A percentile compares a stretch with the other conserved stretches of the same genome.
phyloP scores from a whole-genome alignment of 2,329 filamentous ascomycete species.

The Colletotrichum zoysiae region DNA sequence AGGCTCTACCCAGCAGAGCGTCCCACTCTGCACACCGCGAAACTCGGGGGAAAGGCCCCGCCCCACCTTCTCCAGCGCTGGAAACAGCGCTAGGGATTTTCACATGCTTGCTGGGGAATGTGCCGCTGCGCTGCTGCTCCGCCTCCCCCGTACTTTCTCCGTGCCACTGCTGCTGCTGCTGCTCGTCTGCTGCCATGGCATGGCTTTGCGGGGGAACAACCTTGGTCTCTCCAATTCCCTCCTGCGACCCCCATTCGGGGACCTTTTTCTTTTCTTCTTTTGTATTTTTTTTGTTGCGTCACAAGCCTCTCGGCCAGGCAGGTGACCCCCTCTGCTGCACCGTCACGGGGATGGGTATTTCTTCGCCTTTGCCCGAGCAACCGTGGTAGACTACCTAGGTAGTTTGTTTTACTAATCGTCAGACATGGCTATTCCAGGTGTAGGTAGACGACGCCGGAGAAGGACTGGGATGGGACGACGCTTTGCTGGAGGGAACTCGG shows the following conservation, averaged over 20 bases:
- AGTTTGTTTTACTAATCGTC: neutral
- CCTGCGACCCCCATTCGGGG: neutral
- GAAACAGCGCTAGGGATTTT: conserved; percentile 18
- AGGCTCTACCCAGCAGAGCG: conserved; percentile 25
- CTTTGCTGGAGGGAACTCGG: neutral
- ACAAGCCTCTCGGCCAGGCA: conserved; percentile 32
- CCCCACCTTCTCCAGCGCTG: neutral
- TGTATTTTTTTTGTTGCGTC: no score
- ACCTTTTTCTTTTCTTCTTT: no score
- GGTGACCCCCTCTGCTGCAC: conserved; percentile 7
- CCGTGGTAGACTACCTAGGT: neutral
- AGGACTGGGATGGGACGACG: neutral
- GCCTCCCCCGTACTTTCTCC: conserved; percentile 31
- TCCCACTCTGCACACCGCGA: conserved; percentile 31
- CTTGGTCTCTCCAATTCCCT: conserved; percentile 4
- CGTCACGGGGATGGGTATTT: conserved; percentile 7
- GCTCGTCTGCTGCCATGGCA: neutral
- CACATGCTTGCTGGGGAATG: conserved; percentile 37
- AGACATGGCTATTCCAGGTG: neutral
- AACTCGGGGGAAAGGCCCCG: conserved; percentile 21
- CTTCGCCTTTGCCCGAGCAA: conserved; percentile 4
- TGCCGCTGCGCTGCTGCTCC: conserved; percentile 20
- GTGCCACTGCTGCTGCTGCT: neutral
- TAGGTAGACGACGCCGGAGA: neutral
- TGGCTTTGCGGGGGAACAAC: conserved; percentile 30